Conservation (phyloP, 768 basidiomycete species). For the Mycena galopus region DNA sequence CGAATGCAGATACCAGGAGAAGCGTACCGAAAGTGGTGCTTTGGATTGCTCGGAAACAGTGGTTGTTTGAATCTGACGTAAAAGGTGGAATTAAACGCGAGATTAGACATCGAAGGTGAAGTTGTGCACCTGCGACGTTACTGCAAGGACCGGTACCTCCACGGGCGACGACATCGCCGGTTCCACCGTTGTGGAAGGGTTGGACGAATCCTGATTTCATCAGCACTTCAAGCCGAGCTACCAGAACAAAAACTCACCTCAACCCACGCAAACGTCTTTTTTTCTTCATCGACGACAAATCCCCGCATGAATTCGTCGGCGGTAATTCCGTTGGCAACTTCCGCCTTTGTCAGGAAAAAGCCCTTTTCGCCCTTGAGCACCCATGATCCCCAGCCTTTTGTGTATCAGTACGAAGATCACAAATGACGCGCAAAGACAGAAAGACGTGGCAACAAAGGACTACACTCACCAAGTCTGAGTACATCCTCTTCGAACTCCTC, state of each 20-base stretch:
- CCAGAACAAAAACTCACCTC: not conserved
- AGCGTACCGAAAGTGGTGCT: too few relatives aligned
- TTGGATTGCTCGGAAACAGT: too few relatives aligned
- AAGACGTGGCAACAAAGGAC: not conserved
- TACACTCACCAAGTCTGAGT: constrained; percentile 51
- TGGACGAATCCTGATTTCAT: too few relatives aligned
- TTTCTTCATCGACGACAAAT: constrained; percentile 26
- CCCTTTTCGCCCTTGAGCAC: constrained; percentile 57
- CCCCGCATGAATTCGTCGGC: constrained; percentile 48
- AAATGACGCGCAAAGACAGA: not conserved
- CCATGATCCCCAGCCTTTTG: constrained; percentile 54
- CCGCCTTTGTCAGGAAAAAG: constrained; percentile 53
- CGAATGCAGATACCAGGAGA: too few relatives aligned
- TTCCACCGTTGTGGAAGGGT: too few relatives aligned
- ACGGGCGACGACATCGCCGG: too few relatives aligned
- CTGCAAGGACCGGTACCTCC: too few relatives aligned
- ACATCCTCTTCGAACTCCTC: constrained; percentile 57
- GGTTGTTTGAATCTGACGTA: too few relatives aligned
- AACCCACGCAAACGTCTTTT: not conserved
- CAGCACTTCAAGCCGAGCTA: not conserved
- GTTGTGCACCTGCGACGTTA: too few relatives aligned
- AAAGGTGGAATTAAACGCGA: too few relatives aligned
- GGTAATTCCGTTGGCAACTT: constrained; percentile 50
- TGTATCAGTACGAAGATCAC: too few relatives aligned
- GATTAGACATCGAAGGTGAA: too few relatives aligned